Conservation (phyloP, 140 eudicot species). For the Anethum foeniculum region DNA sequence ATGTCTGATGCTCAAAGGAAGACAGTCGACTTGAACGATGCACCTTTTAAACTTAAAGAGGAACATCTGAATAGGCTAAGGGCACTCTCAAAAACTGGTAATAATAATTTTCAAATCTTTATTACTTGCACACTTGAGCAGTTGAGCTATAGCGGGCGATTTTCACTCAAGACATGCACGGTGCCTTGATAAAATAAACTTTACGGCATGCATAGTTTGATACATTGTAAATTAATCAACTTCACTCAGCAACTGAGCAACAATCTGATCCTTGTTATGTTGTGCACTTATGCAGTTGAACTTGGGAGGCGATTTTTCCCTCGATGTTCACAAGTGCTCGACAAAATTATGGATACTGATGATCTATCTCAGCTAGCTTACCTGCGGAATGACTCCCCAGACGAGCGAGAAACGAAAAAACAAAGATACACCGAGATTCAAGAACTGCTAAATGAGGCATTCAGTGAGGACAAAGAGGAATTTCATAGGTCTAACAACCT, state of each 20-base stretch:
- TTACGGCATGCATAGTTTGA: neutral
- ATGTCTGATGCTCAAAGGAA: slow-evolving; percentile 50
- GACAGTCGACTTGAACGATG: slow-evolving; percentile 75
- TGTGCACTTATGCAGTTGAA: slow-evolving; percentile 48
- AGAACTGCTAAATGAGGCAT: slow-evolving; percentile 60
- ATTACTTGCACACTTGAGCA: neutral
- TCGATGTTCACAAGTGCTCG: slow-evolving; percentile 73
- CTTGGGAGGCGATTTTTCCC: slow-evolving; percentile 92
- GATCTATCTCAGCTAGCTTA: slow-evolving; percentile 42
- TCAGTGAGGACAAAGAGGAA: slow-evolving; percentile 68
- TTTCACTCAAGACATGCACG: too few species aligned
- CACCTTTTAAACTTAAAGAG: slow-evolving; percentile 78
- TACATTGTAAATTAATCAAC: neutral
- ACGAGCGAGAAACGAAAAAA: slow-evolving; percentile 58
- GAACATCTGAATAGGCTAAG: slow-evolving; percentile 67
- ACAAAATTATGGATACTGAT: slow-evolving; percentile 77
- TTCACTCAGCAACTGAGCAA: neutral
- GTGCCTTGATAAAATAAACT: neutral
- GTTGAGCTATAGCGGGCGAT: neutral
- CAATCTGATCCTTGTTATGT: neutral
- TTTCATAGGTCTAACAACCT: slow-evolving; percentile 28
- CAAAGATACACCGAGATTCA: slow-evolving; percentile 54
- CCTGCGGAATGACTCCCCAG: slow-evolving; percentile 41
- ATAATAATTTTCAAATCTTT: neutral
- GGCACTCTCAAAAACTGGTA: slow-evolving; percentile 94